Conservation (phyloP, 208 protist species). For the Strigomonas galati region DNA sequence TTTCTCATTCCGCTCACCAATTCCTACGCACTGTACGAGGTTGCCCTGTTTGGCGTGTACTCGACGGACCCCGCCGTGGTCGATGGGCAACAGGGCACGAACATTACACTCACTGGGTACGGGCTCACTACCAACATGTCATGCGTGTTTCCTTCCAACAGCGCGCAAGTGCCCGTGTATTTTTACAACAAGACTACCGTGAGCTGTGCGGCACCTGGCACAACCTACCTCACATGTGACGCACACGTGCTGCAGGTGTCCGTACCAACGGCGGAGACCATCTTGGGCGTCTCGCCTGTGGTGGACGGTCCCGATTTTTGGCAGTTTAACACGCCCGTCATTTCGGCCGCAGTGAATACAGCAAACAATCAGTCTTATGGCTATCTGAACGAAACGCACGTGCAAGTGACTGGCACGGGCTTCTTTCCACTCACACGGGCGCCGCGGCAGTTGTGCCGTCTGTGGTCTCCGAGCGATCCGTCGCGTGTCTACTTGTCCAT, state of each 20-base stretch:
- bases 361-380: background rate
- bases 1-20: conserved; percentile 7
- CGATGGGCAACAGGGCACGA: conserved; percentile 12
- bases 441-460: background rate
- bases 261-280: background rate
- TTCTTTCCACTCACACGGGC: background rate
- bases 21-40: conserved; percentile 11
- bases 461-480: background rate
- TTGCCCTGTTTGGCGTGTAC: conserved; percentile 16
- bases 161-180: background rate
- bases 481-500: background rate
- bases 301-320: background rate
- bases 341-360: background rate
- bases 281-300: background rate
- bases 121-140: conserved; percentile 22
- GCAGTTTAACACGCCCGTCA: conserved; percentile 3
- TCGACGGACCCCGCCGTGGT: conserved; percentile 8
- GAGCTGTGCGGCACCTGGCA: background rate
- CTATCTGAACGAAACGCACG: background rate
- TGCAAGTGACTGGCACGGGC: background rate
- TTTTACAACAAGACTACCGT: conserved; percentile 3
- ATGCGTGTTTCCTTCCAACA: conserved; percentile 24
- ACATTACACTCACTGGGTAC: conserved; percentile 16
- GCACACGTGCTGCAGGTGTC: background rate
- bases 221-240: background rate